Base-by-base conservation (phyloP, 139 green algal species). In the Tetratostichococcus sp. region DNA sequence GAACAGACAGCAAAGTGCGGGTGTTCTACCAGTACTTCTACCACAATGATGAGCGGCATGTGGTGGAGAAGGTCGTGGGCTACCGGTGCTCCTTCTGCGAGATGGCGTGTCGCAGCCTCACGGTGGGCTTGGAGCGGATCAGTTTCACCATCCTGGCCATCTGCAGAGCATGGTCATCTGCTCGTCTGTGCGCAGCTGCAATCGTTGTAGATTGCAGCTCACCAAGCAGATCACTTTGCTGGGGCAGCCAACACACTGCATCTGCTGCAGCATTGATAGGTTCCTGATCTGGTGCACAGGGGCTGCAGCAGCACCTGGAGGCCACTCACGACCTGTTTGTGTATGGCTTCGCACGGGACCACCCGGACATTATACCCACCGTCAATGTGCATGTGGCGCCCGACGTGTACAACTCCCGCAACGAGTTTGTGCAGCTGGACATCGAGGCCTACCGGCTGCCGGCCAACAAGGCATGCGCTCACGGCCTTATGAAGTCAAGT, bases 271-370 rank as follows among this genome's bases (percentile, higher is more conserved):
- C 39, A 14, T 50, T 14, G 39, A 8, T 8, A 8, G 39, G 39
- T 50, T 50, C 8, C 39, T 50, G 39, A 22, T 14, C 39, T 50
- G 39, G 8, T 50, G 39, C 39, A 50, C 50, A 70, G 65, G 65
- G 65, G n/a, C 65, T 70, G 30, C 30, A 70, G 28, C 65, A 70
- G 65, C 65, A 70, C 65, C 32, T 70, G 28, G 65, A 70, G 32
- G 65, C 65, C n/a, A 70, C n/a, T 39, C 65, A 70, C 32, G 65
- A 70, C 65, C 30, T 70, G 65, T 70, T 70, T 26, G 32, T 70
- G 28, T 70, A 39, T 6, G 65, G 65, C 28, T 70, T 42, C 65
- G 35, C 65, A 6, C 50, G 50, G 50, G 65, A 70, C 32, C 30
- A 70, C 30, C 30, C 65, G 23, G 32, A 70, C 35, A 28, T 35